Percentiles rank a stretch among this genome's conserved stretches.
Conservation (phyloP, 345 rosid genomes). For the Dipteronia sinensis region DNA sequence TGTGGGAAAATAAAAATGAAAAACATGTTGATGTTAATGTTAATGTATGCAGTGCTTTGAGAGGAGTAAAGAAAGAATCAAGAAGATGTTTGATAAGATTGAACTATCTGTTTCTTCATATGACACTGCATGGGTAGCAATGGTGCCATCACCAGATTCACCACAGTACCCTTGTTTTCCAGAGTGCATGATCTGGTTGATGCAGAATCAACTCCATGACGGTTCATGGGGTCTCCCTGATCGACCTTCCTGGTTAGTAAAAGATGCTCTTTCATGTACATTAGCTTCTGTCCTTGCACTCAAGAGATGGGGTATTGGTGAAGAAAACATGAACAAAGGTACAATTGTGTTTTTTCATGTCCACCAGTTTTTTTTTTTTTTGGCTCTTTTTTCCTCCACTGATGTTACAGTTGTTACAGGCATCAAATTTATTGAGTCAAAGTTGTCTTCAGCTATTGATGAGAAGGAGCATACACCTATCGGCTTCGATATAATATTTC, state of each 20-base stretch:
- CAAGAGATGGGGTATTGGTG: conserved; percentile 74
- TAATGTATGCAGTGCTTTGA: conserved; percentile 38
- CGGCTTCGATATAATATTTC: conserved; percentile 81
- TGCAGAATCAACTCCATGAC: conserved; percentile 69
- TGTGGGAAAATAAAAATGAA: background rate
- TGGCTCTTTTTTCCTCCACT: background rate
- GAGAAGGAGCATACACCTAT: conserved; percentile 54
- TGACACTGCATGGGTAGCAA: conserved; percentile 95
- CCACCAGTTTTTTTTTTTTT: background rate
- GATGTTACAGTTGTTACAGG: conserved; percentile 42
- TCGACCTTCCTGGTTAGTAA: conserved; percentile 43
- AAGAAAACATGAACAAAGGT: conserved; percentile 66
- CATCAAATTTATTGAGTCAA: conserved; percentile 61
- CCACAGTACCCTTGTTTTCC: conserved; percentile 63
- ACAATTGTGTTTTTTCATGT: background rate
- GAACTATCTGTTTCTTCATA: conserved; percentile 74
- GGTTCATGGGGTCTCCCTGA: conserved; percentile 83
- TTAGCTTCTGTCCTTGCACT: conserved; percentile 77
- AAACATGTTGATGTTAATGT: background rate
- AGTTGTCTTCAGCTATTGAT: conserved; percentile 59
- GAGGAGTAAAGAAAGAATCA: conserved; percentile 51
- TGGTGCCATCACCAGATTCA: conserved; percentile 71
- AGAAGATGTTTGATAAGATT: conserved; percentile 58
- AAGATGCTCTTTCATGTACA: conserved; percentile 76
- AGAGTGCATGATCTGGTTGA: conserved; percentile 62